Percentiles rank a stretch among this genome's conserved stretches.
Conservation (phyloP, 352 stramenopile genomes). For the Pythium insidiosum region DNA sequence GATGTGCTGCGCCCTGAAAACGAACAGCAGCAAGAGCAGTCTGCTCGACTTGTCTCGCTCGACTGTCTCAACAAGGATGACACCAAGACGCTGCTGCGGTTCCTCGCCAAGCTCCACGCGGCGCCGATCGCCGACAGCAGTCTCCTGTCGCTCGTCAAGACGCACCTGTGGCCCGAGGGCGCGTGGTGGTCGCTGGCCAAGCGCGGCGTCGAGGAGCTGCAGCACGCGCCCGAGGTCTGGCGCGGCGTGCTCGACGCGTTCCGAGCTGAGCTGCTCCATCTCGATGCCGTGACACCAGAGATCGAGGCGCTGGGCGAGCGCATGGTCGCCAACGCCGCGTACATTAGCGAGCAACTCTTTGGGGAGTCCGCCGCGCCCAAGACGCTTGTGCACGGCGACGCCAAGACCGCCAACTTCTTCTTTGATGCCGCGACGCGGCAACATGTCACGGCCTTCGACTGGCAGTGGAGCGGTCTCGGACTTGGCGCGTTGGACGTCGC, state of each 20-base stretch:
- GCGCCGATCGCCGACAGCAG: slow-evolving; percentile 14
- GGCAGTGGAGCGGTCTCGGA: slow-evolving; percentile 61
- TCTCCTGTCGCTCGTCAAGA: slow-evolving; percentile 18
- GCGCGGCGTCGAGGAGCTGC: slow-evolving; percentile 34
- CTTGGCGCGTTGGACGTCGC: slow-evolving; percentile 55
- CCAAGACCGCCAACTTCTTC: slow-evolving; percentile 69
- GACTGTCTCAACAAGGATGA: slow-evolving; percentile 31
- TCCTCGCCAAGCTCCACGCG: slow-evolving; percentile 41
- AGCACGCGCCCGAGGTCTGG: slow-evolving; percentile 32
- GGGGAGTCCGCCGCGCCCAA: slow-evolving; percentile 10
- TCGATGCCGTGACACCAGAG: slow-evolving; percentile 2
- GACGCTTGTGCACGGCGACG: slow-evolving; percentile 59
- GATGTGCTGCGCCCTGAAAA: slow-evolving; percentile 13
- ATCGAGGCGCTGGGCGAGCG: slow-evolving; percentile 26
- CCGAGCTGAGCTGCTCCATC: slow-evolving; percentile 2
- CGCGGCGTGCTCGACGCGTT: slow-evolving; percentile 25
- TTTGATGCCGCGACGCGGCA: slow-evolving; percentile 33
- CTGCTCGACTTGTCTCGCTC: slow-evolving; percentile 15
- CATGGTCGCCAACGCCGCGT: slow-evolving; percentile 35
- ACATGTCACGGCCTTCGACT: slow-evolving; percentile 58
- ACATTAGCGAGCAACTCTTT: slow-evolving; percentile 37
- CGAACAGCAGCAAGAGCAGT: neutral
- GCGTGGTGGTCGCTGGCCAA: slow-evolving; percentile 62
- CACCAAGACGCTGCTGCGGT: slow-evolving; percentile 30
- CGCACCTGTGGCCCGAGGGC: slow-evolving; percentile 29